Conservation (phyloP, 345 rosid genomes). For the Syzygium oleosum region DNA sequence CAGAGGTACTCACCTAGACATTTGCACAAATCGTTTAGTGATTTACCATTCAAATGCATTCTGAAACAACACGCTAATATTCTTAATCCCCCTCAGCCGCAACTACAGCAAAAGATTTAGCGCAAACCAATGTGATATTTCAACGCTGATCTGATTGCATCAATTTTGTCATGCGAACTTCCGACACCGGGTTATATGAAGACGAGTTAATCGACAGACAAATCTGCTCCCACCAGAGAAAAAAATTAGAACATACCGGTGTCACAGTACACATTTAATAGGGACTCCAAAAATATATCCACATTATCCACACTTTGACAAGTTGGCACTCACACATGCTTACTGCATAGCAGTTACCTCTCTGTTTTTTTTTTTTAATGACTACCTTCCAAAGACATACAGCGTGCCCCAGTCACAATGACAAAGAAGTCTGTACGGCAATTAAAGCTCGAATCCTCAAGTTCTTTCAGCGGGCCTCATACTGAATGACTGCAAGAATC, state of each 20-base stretch:
- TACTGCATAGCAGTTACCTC: not conserved
- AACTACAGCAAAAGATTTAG: not conserved
- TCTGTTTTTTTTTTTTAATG: not conserved
- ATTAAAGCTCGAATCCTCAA: not conserved
- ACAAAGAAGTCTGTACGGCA: not conserved
- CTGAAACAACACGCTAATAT: not conserved
- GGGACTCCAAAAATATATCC: not conserved
- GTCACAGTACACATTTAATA: not conserved
- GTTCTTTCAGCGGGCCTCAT: conserved; percentile 37
- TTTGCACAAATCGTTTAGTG: not conserved
- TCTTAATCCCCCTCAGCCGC: not conserved
- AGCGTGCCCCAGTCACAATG: not conserved
- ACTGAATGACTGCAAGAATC: conserved; percentile 54
- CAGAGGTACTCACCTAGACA: not conserved
- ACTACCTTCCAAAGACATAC: not conserved
- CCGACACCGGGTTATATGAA: not conserved
- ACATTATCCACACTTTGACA: not conserved
- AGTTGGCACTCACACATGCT: not conserved
- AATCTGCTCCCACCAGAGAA: not conserved
- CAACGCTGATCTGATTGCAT: not conserved
- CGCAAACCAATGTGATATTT: not conserved
- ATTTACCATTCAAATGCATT: not conserved
- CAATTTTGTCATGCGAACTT: not conserved
- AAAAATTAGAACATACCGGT: not conserved
- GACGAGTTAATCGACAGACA: not conserved